Percentiles rank a stretch among this genome's conserved stretches.
These are phyloP conservation scores for Candolleomyces eurysporus DNA, from an alignment of 768 basidiomycete genomes.

Conservation along the genomic window DNA sequence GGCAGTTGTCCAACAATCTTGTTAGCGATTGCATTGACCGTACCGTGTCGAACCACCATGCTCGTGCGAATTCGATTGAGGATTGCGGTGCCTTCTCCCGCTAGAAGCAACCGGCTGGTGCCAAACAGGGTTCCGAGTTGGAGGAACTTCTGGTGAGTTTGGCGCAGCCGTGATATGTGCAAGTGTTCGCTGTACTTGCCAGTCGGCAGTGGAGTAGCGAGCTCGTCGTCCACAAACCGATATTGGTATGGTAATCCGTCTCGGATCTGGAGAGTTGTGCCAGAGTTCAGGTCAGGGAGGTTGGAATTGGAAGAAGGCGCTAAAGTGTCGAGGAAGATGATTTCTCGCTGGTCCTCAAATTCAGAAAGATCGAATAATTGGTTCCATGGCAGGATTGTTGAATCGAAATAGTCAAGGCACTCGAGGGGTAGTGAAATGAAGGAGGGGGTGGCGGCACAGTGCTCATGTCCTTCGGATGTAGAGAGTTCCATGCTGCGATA, in stretches of 20 bases:
- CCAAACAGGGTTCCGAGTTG: constrained; percentile 78
- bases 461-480: constrained; percentile 48
- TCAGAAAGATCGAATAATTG: constrained; percentile 59
- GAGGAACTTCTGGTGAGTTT: constrained; percentile 48
- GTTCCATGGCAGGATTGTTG: constrained; percentile 67
- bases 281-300: constrained; percentile 32
- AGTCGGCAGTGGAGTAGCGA: constrained; percentile 18
- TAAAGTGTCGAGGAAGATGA: constrained; percentile 51
- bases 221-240: constrained; percentile 52
- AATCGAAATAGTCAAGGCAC: constrained; percentile 59
- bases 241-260: constrained; percentile 63
- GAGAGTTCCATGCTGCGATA: constrained; percentile 43
- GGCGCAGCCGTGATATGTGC: constrained; percentile 40
- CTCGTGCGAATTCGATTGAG: constrained; percentile 47
- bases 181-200: constrained; percentile 44
- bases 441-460: constrained; percentile 43
- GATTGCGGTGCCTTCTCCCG: constrained; percentile 35
- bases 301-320: constrained; percentile 46
- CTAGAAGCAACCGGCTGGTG: constrained; percentile 60
- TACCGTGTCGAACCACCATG: constrained; percentile 55
- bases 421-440: constrained; percentile 44
- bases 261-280: constrained; percentile 46
- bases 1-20: constrained; percentile 43
- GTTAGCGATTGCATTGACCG: constrained; percentile 26
- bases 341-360: constrained; percentile 34